Conservation (phyloP, 352 stramenopile species). For the Pythium chondricola region DNA sequence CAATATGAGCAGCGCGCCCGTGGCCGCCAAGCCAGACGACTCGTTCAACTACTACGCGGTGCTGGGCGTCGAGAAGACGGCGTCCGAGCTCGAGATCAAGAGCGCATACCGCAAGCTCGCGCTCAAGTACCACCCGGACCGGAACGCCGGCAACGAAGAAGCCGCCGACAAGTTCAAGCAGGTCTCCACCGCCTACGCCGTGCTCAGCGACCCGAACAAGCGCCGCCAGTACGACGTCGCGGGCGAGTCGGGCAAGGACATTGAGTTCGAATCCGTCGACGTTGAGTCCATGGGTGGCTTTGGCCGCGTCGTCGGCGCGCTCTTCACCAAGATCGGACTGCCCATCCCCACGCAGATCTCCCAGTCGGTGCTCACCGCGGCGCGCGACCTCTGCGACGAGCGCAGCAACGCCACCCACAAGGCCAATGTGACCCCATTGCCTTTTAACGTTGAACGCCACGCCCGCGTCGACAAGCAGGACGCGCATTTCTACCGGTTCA, state of each 20-base stretch:
- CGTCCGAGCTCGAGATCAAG: conserved; percentile 89
- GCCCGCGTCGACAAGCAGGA: conserved; percentile 85
- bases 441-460: conserved; percentile 65
- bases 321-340: conserved; percentile 88
- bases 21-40: conserved; percentile 41
- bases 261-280: conserved; percentile 78
- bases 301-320: conserved; percentile 72
- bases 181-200: conserved; percentile 77
- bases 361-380: conserved; percentile 72
- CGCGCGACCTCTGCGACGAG: conserved; percentile 67
- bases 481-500: conserved; percentile 82
- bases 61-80: conserved; percentile 84
- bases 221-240: conserved; percentile 81
- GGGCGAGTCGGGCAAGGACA: conserved; percentile 62
- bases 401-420: conserved; percentile 61
- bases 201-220: conserved; percentile 86
- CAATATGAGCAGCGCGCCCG: conserved; percentile 36
- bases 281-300: conserved; percentile 82
- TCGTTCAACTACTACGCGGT: conserved; percentile 80
- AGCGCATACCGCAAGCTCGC: conserved; percentile 84
- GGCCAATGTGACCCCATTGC: conserved; percentile 50
- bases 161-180: conserved; percentile 83
- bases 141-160: conserved; percentile 72
- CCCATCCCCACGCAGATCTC: conserved; percentile 86
- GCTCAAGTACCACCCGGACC: conserved; percentile 88